Percentiles rank a stretch among this genome's conserved stretches.
Conservation (phyloP, 1,139 yeast species). For the Saccharomyces hybrid region DNA sequence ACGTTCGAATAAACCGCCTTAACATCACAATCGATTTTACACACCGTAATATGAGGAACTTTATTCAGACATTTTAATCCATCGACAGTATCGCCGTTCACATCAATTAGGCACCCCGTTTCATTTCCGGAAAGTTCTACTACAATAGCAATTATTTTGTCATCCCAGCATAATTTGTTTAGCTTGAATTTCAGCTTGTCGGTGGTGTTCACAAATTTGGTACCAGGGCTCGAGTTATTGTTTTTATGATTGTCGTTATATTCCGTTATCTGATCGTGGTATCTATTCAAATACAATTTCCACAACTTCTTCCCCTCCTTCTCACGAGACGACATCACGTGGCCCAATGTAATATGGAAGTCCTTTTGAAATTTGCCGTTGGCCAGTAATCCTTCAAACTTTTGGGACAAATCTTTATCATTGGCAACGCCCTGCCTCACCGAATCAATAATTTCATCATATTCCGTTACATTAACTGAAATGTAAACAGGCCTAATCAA, state of each 20-base stretch:
- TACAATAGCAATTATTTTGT: conserved; percentile 48
- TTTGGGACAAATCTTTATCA: too few species aligned
- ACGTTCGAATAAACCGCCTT: conserved; percentile 46
- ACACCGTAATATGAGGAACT: conserved; percentile 69
- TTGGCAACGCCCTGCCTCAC: not conserved
- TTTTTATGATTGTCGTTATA: not conserved
- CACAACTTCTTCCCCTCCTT: conserved; percentile 26
- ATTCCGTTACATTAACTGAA: conserved; percentile 30
- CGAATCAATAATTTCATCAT: conserved; percentile 7
- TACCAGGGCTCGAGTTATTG: too few species aligned
- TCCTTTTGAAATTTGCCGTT: conserved; percentile 41
- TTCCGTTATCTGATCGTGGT: conserved; percentile 7
- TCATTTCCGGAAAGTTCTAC: conserved; percentile 35
- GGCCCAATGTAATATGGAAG: conserved; percentile 78
- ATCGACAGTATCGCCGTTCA: conserved; percentile 2
- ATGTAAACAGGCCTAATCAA: conserved; percentile 35
- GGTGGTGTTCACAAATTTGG: conserved; percentile 7
- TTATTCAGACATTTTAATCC: conserved; percentile 37
- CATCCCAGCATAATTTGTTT: conserved; percentile 43
- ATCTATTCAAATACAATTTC: conserved; percentile 25
- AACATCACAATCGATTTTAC: conserved; percentile 43
- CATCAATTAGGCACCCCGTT: conserved; percentile 15
- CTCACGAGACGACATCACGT: conserved; percentile 28
- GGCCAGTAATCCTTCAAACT: too few species aligned
- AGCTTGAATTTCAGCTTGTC: conserved; percentile 37